Conservation (phyloP, 192 early-diverging fungal genomes). For the Backusella tuberculispora region DNA sequence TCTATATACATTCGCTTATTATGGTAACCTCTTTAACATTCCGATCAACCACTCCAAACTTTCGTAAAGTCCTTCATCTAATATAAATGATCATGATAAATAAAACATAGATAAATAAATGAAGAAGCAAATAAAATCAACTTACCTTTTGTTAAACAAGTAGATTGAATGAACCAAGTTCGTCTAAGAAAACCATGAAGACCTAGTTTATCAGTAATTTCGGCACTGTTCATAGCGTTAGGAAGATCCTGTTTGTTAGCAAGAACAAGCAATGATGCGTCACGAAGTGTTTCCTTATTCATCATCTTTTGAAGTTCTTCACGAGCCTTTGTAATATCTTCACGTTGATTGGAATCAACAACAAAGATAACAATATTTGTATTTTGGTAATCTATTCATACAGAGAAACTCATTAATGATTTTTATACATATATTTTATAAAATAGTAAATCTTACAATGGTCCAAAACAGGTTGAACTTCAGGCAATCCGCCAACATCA, state of each 20-base stretch:
- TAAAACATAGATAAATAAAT: neutral
- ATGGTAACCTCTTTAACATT: slow-evolving; percentile 50
- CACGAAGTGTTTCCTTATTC: slow-evolving; percentile 92
- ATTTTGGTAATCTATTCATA: slow-evolving; percentile 84
- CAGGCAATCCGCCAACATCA: neutral
- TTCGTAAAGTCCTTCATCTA: slow-evolving; percentile 95
- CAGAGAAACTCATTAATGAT: neutral
- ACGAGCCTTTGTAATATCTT: slow-evolving; percentile 89
- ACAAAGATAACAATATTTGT: slow-evolving; percentile 97
- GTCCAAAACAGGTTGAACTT: no score
- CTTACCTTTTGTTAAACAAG: slow-evolving; percentile 73
- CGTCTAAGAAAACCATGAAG: slow-evolving; percentile 78
- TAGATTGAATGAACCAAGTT: slow-evolving; percentile 92
- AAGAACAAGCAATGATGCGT: slow-evolving; percentile 88
- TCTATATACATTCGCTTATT: no score
- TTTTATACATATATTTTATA: neutral
- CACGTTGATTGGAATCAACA: slow-evolving; percentile 94
- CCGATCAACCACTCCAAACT: slow-evolving; percentile 92
- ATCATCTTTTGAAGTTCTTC: slow-evolving; percentile 94
- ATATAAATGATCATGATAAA: neutral
- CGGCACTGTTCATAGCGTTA: slow-evolving; percentile 91
- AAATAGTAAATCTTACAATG: neutral
- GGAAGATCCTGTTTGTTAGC: slow-evolving; percentile 99
- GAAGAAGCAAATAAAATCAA: neutral
- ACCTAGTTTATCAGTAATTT: slow-evolving; percentile 93